Base-by-base conservation (phyloP, 768 basidiomycete genomes). In the Lentinula sp. region DNA sequence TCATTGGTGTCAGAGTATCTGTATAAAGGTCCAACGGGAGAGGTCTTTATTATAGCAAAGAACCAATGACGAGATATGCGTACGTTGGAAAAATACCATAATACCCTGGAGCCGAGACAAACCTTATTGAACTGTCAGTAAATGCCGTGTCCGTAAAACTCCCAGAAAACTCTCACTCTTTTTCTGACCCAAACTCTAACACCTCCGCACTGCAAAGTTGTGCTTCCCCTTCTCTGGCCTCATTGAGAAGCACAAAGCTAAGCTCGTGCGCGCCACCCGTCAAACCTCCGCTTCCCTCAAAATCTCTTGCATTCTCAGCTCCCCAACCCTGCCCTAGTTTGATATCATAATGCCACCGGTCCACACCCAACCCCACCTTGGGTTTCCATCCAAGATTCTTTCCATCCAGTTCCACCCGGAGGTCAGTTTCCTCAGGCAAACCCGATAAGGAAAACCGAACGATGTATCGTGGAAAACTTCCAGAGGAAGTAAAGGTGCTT, bases 161-260 rank as follows among this genome's bases (percentile, higher is more conserved):
- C n/a, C 53, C 32, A 37, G 6, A 54, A 39, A 33, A 28, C 73
- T 41, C 82, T 68, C 61, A 88, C 88, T 90, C 85, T 32, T 75
- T 63, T 59, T 78, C 80, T 55, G 79, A 73, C 3, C 90, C 90
- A 62, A 85, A 91, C 70, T 92, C 90, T 18, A 91, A 67, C 15
- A 89, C 72, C 68, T 93, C 90, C 6, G 82, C 80, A 62, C 85
- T 91, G 67, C 91, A 92, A n/a, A 92, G 71, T 65, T 92, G 90
- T 20, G 88, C 88, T 16, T 68, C 69, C 15, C 84, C 85, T 61
- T 82, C 77, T 23, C 79, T 68, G 13, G 70, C 73, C 16, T 57
- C 64, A 61, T 85, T 82, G 49, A 77, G 68, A 55, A 92, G 74
- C 15, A 70, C 76, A 65, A 92, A 93, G 55, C 67, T 74, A 46